Evolutionary conservation across 257 asterid genomes (phyloP).

Genomic region (Solanum raphanifolium): DNA sequence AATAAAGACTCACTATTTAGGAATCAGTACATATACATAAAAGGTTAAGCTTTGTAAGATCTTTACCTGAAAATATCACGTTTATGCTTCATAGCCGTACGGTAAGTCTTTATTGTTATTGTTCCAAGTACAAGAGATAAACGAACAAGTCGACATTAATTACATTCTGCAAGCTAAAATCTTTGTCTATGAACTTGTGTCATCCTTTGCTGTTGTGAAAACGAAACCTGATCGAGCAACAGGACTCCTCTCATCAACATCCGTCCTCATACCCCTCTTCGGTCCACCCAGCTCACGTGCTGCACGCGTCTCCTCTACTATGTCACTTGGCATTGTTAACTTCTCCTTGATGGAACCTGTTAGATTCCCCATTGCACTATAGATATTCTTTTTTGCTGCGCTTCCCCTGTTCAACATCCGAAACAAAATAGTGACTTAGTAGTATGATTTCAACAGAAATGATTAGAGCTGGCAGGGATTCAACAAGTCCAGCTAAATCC

Average conservation of each 20-base stretch:
- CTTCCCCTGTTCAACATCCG: not conserved
- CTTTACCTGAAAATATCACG: not conserved
- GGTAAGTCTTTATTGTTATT: not conserved
- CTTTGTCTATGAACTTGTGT: not conserved
- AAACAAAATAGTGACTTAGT: not conserved
- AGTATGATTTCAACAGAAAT: not conserved
- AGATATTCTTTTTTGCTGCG: conserved; percentile 14
- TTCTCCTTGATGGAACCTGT: conserved; percentile 12
- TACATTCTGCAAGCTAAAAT: not conserved
- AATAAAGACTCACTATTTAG: too few species aligned
- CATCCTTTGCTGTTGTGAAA: not conserved
- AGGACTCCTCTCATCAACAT: not conserved
- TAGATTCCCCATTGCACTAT: conserved; percentile 4
- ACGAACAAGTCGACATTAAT: not conserved
- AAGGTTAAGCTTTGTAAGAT: not conserved
- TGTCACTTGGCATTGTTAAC: conserved; percentile 12
- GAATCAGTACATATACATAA: too few species aligned
- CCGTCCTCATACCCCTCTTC: not conserved
- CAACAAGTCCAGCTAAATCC: not conserved
- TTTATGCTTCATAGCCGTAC: not conserved
- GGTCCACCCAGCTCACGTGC: conserved; percentile 8
- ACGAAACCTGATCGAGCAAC: not conserved
- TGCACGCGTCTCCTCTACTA: conserved; percentile 2
- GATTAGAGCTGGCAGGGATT: not conserved
- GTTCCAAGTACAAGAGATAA: not conserved